A percentile compares a stretch with the other conserved stretches of the same genome.
These are phyloP conservation scores for Chytridium lagenaria DNA, from an alignment of 371 early-diverging fungal genomes.

Conservation along the genomic window DNA sequence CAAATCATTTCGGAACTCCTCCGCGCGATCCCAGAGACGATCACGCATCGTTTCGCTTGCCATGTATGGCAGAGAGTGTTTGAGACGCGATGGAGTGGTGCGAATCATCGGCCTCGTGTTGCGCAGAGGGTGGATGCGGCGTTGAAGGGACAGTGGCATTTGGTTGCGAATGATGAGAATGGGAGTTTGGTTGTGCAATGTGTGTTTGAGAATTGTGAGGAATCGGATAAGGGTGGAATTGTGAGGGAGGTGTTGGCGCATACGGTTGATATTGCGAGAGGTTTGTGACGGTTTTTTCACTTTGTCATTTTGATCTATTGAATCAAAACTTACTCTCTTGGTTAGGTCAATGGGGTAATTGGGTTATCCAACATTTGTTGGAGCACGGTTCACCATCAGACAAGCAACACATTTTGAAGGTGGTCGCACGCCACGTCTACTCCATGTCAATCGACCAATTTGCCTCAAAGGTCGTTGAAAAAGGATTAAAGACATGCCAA, in stretches of 20 bases:
- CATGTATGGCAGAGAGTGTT: conserved; percentile 83
- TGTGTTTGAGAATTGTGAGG: conserved; percentile 74
- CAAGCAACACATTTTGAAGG: conserved; percentile 54
- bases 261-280: conserved; percentile 66
- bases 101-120: conserved; percentile 34
- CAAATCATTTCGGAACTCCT: conserved; percentile 68
- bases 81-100: conserved; percentile 66
- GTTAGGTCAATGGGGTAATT: conserved; percentile 78
- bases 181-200: conserved; percentile 82
- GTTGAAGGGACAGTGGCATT: conserved; percentile 67
- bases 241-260: conserved; percentile 66
- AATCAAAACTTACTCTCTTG: not conserved
- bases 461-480: conserved; percentile 80
- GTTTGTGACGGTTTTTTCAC: conserved; percentile 23
- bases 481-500: conserved; percentile 68
- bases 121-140: conserved; percentile 67
- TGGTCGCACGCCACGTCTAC: conserved; percentile 57
- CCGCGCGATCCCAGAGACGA: conserved; percentile 68
- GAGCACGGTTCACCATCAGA: conserved; percentile 66
- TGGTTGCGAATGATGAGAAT: conserved; percentile 78
- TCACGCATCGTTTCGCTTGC: conserved; percentile 78
- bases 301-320: not conserved
- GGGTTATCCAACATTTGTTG: conserved; percentile 78
- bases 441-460: conserved; percentile 74
- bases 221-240: conserved; percentile 67